Conservation (phyloP, 306 rosid genomes). For the Pueraria montana region DNA sequence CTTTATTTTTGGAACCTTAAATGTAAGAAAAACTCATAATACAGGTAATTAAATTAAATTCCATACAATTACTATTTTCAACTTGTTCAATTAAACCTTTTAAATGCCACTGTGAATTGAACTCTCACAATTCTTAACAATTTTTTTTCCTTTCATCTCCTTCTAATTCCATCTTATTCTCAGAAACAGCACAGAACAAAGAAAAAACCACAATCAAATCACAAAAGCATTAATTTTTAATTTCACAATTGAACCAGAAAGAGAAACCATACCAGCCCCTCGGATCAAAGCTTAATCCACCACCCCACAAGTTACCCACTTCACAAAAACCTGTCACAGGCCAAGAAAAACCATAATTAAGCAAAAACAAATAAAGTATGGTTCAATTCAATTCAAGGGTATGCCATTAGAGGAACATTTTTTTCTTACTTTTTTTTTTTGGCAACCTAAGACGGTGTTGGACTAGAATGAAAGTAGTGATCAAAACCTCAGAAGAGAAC, state of each 20-base stretch:
- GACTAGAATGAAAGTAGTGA: slow-evolving; percentile 34
- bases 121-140: slow-evolving; percentile 1
- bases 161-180: slow-evolving; percentile 35
- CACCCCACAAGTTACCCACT: slow-evolving; percentile 37
- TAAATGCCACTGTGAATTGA: slow-evolving; percentile 8
- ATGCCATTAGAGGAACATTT: not conserved
- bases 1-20: slow-evolving; percentile 13
- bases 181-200: slow-evolving; percentile 35
- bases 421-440: not conserved
- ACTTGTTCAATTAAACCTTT: slow-evolving; percentile 28
- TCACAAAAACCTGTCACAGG: slow-evolving; percentile 44
- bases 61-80: not conserved
- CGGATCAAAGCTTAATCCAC: slow-evolving; percentile 58
- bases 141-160: not conserved
- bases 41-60: slow-evolving; percentile 16
- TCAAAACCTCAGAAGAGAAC: slow-evolving; percentile 31
- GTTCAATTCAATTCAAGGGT: slow-evolving; percentile 40
- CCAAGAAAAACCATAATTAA: slow-evolving; percentile 37
- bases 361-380: slow-evolving; percentile 6
- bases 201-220: not conserved
- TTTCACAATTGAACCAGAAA: slow-evolving; percentile 38
- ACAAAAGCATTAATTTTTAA: not conserved
- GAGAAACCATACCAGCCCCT: slow-evolving; percentile 43
- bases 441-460: not conserved
- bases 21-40: slow-evolving; percentile 2